Evolutionary conservation across 2,329 filamentous ascomycete genomes (phyloP).

Genomic region (Aspergillus pseudotamarii): DNA sequence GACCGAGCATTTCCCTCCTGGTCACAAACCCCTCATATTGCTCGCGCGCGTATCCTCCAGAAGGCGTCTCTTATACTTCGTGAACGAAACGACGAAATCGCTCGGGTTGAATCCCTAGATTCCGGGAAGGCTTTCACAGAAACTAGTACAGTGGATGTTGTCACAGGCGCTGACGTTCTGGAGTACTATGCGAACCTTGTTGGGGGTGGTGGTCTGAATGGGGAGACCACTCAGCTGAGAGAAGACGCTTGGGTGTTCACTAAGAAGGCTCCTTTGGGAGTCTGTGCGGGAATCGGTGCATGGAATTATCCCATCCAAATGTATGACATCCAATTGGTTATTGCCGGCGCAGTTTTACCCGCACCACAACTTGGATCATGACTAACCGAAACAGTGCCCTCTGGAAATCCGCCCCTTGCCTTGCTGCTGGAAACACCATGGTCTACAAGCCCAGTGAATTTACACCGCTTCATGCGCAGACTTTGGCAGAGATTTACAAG

Average conservation of each 20-base stretch:
- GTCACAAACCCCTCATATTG: constrained; percentile 74
- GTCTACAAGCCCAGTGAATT: constrained; percentile 89
- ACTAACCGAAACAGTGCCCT: constrained; percentile 57
- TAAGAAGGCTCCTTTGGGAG: constrained; percentile 77
- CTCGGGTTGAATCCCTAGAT: constrained; percentile 77
- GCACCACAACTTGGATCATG: no score
- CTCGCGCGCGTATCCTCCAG: constrained; percentile 76
- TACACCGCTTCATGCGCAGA: constrained; percentile 78
- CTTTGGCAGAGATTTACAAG: constrained; percentile 73
- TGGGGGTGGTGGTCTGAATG: constrained; percentile 76
- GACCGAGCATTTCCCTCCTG: constrained; percentile 72
- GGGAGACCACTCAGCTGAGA: constrained; percentile 74
- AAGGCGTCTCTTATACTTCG: constrained; percentile 74
- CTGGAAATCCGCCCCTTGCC: constrained; percentile 85
- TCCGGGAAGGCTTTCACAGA: constrained; percentile 86
- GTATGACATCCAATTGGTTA: constrained; percentile 28
- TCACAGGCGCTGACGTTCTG: constrained; percentile 80
- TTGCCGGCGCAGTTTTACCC: background rate
- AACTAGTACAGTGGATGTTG: constrained; percentile 80
- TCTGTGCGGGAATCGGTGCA: constrained; percentile 83
- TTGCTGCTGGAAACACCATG: constrained; percentile 87
- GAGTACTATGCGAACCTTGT: constrained; percentile 85
- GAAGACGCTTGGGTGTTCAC: constrained; percentile 81
- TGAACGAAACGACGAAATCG: constrained; percentile 76
- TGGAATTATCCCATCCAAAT: constrained; percentile 95